These are phyloP conservation scores for Penicillium expansum DNA, from an alignment of 2,329 filamentous ascomycete genomes.

Conservation along the genomic window DNA sequence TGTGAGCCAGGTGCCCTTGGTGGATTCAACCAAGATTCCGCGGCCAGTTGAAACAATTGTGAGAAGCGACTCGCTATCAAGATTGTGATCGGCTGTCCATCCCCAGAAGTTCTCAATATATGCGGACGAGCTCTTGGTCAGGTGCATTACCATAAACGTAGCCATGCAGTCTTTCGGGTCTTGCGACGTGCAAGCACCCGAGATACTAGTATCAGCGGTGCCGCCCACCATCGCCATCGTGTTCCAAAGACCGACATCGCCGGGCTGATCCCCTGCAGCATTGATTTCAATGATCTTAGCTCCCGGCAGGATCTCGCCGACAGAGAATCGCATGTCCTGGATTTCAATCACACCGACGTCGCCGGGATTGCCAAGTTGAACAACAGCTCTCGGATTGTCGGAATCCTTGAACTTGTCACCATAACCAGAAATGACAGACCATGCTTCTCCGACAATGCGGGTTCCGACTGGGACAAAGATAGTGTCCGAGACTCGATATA, in stretches of 20 bases:
- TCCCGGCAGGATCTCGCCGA: constrained; percentile 47
- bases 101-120: constrained; percentile 57
- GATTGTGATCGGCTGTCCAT: constrained; percentile 51
- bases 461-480: constrained; percentile 49
- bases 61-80: constrained; percentile 40
- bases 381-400: constrained; percentile 47
- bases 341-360: constrained; percentile 53
- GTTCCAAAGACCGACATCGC: constrained; percentile 54
- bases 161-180: constrained; percentile 47
- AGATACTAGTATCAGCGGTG: constrained; percentile 42
- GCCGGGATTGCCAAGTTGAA: constrained; percentile 52
- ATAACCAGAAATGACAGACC: constrained; percentile 50
- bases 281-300: constrained; percentile 52
- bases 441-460: constrained; percentile 55
- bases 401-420: constrained; percentile 49
- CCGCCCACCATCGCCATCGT: constrained; percentile 49
- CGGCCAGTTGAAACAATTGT: constrained; percentile 41
- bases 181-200: constrained; percentile 37
- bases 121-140: constrained; percentile 47
- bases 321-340: constrained; percentile 54
- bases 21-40: constrained; percentile 43
- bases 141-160: constrained; percentile 52
- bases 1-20: constrained; percentile 45
- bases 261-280: constrained; percentile 46
- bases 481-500: constrained; percentile 47